Conservation (phyloP, 1,284 basidiomycete species). For the Trametes pubescens region DNA sequence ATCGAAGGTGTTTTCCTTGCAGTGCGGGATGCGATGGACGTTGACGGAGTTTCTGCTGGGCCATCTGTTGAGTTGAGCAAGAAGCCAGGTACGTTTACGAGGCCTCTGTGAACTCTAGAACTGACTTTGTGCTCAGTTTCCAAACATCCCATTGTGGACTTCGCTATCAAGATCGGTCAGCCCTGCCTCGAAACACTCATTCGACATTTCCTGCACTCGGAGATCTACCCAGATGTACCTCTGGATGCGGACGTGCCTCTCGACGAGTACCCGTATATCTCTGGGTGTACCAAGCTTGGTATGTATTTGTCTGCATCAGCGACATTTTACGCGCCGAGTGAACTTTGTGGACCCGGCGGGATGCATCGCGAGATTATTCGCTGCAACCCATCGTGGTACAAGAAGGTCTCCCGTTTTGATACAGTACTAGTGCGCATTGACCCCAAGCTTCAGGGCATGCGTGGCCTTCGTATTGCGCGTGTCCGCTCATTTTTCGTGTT, state of each 20-base stretch:
- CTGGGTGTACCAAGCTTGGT: too few species aligned
- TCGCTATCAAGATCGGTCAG: too few species aligned
- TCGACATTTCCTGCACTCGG: background rate
- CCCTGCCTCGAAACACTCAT: too few species aligned
- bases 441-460: background rate
- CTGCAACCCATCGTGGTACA: slow-evolving; percentile 10
- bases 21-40: too few species aligned
- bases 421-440: background rate
- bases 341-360: slow-evolving; percentile 32
- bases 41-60: too few species aligned
- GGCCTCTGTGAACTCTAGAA: too few species aligned
- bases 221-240: background rate
- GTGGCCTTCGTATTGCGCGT: background rate
- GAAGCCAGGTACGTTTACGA: too few species aligned
- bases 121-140: too few species aligned
- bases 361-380: slow-evolving; percentile 39
- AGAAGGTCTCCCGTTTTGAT: background rate
- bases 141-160: too few species aligned
- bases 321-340: slow-evolving; percentile 39
- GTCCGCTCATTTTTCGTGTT: background rate
- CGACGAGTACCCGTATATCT: slow-evolving; percentile 1
- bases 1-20: too few species aligned
- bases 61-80: too few species aligned
- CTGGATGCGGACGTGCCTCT: background rate
- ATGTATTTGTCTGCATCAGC: slow-evolving; percentile 18